Evolutionary conservation across 2,329 filamentous ascomycete species (phyloP), one percentile per base, ranked within the genome.

Genomic region (Cyphellophora attinorum): DNA sequence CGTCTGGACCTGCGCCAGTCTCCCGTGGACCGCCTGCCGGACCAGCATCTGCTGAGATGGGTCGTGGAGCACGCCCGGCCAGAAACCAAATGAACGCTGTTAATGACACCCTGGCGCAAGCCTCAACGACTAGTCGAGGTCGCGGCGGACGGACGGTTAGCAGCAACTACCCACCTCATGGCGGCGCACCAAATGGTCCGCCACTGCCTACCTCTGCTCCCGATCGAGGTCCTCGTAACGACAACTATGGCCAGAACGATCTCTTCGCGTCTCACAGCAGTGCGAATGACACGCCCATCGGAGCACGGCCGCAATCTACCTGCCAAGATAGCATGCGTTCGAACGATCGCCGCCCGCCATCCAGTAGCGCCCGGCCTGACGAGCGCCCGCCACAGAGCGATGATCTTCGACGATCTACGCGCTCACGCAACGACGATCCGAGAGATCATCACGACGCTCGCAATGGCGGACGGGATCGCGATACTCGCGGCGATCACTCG

Each of bases 81-180:
- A 59, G 65, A 10, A 39, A 47, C 35, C 40, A 41, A 3, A 64
- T 68, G 40, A 56, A 59, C 11, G 59, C 58, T 2, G 52, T 68
- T 35, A 65, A 66, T 43, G 64, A 55, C 35, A 59, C 65, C 48
- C 57, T 68, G 21, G 62, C 67, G 35, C 62, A 67, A 44, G 58
- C 48, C 45, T 18, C 49, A 54, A 23, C 38, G 35, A 33, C 61
- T 36, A 58, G 61, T 42, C 40, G 52, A 8, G 49, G 43, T 21
- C 35, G 36, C 34, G 47, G 37, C 11, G 40, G 37, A 27, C 40
- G 39, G 21, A 17, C 39, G 3, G 27, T 34, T 13, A 42, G 41
- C 36, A 35, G 40, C 17, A 43, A 53, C 33, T 57, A 52, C 21
- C 48, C 41, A 8, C 48, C 53, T 11, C 56, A 57, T 6, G 40